Conservation (phyloP, 192 early-diverging fungal genomes). For the Linnemannia hyalina region DNA sequence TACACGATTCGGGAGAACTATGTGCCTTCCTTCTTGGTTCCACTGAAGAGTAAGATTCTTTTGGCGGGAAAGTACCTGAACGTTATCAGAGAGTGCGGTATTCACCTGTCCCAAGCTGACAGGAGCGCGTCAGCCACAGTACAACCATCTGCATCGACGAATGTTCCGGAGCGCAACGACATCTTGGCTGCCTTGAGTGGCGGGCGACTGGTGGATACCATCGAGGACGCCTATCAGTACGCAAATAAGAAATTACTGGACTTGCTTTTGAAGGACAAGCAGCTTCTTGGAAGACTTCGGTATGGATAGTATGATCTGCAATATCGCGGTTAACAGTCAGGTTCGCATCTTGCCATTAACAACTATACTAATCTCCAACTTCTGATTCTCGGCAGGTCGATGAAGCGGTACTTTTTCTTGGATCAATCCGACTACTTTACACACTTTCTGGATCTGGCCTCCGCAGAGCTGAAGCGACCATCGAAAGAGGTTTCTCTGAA, state of each 20-base stretch:
- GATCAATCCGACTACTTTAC: slow-evolving; percentile 95
- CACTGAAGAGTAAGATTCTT: slow-evolving; percentile 84
- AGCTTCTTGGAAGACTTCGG: slow-evolving; percentile 81
- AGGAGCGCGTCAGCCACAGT: slow-evolving; percentile 34
- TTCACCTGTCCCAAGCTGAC: slow-evolving; percentile 54
- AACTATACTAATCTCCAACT: neutral
- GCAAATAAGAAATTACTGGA: slow-evolving; percentile 90
- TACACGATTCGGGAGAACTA: slow-evolving; percentile 75
- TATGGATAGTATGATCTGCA: slow-evolving; percentile 24
- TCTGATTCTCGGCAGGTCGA: slow-evolving; percentile 64
- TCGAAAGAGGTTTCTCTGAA: slow-evolving; percentile 75
- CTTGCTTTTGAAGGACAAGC: slow-evolving; percentile 82
- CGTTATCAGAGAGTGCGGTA: slow-evolving; percentile 89
- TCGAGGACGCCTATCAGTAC: slow-evolving; percentile 88
- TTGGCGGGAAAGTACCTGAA: slow-evolving; percentile 96
- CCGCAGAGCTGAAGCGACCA: slow-evolving; percentile 80
- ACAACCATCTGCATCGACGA: slow-evolving; percentile 24
- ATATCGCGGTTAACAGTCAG: neutral
- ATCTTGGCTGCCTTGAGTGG: slow-evolving; percentile 72
- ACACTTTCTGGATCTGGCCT: slow-evolving; percentile 94
- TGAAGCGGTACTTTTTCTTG: slow-evolving; percentile 94
- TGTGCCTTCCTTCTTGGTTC: slow-evolving; percentile 85
- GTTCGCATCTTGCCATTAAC: neutral
- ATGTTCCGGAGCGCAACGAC: slow-evolving; percentile 56
- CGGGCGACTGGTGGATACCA: slow-evolving; percentile 72